Conservation (phyloP, 2,329 filamentous ascomycete species). For the Neophaeococcomyces mojaviensis region DNA sequence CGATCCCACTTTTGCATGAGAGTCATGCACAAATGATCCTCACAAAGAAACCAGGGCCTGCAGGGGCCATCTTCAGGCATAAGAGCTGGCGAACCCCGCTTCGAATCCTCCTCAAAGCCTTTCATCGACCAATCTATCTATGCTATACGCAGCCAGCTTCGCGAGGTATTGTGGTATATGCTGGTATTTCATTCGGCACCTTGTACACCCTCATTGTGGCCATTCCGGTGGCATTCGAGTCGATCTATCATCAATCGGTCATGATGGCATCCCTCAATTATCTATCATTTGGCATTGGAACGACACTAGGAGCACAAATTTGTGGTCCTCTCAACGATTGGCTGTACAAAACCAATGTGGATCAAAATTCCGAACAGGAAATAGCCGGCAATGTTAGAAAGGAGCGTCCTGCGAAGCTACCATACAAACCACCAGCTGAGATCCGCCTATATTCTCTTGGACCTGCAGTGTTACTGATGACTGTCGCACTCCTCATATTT, state of each 20-base stretch:
- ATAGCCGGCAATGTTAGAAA: not conserved
- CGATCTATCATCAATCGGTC: constrained; percentile 41
- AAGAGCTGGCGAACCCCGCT: not conserved
- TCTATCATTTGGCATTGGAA: constrained; percentile 49
- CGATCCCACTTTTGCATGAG: constrained; percentile 50
- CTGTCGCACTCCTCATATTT: constrained; percentile 24
- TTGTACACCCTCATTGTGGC: constrained; percentile 52
- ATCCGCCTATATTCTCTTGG: constrained; percentile 47
- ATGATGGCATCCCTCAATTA: constrained; percentile 50
- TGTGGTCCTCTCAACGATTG: constrained; percentile 35
- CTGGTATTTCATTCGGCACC: constrained; percentile 34
- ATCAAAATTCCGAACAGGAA: constrained; percentile 6
- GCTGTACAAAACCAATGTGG: constrained; percentile 23
- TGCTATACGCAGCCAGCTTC: constrained; percentile 48
- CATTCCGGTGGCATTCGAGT: constrained; percentile 47
- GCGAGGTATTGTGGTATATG: constrained; percentile 41
- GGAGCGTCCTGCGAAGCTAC: constrained; percentile 7
- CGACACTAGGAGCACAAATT: constrained; percentile 42
- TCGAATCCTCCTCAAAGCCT: constrained; percentile 29
- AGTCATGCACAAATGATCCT: constrained; percentile 52
- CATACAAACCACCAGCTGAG: constrained; percentile 35
- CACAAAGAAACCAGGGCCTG: constrained; percentile 14
- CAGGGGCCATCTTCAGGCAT: not conserved
- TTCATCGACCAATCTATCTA: constrained; percentile 25
- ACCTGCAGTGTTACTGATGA: constrained; percentile 38